Base-by-base conservation (phyloP, 106 monocot genomes). In the Dendrobium catenatum region DNA sequence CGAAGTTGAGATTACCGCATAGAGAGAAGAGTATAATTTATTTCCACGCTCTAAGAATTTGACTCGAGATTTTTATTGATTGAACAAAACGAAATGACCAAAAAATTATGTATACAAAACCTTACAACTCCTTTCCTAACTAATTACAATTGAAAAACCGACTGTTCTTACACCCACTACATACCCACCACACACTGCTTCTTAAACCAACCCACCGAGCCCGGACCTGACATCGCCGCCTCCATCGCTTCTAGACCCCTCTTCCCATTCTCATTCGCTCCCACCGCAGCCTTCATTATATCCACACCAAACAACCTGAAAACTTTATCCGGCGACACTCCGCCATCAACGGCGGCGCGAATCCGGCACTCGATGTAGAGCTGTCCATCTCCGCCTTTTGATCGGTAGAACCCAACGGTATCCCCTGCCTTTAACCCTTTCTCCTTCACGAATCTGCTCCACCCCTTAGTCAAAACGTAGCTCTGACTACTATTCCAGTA, bases 401-500 rank as follows among this genome's bases (percentile, higher is more conserved):
- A 89, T 24, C 85, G 43, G 66, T 79, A 80, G 81, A 91, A 91
- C 74, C 79, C 81, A 43, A 91, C 89, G 9, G 82, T 59, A 70
- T 89, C 91, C 2, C 91, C 89, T 31, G 91, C 81, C n/a, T 74
- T 85, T 16, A 89, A 80, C 6, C 72, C 81, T 78, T 92, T 92
- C 82, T 92, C 92, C 82, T 89, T 89, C 55, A 92, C 92, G 64
- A 92, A 92, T 20, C 89, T 83, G 78, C 92, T 92, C 92, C 92
- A 92, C 4, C 92, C 92, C 55, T 92, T 92, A 18, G 92, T 92
- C 41, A 92, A 78, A 29, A 92, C 92, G 85, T 92, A 92, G 68
- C 92, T 92, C 84, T 92, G 92, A 75, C 92, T 92, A 72, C 92
- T 92, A 68, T 88, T 92, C 92, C 92, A 92, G 78, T 87, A 92